Percentiles rank a stretch among this genome's conserved stretches.
Conservation (phyloP, 192 early-diverging fungal genomes). For the Backusella sp. region DNA sequence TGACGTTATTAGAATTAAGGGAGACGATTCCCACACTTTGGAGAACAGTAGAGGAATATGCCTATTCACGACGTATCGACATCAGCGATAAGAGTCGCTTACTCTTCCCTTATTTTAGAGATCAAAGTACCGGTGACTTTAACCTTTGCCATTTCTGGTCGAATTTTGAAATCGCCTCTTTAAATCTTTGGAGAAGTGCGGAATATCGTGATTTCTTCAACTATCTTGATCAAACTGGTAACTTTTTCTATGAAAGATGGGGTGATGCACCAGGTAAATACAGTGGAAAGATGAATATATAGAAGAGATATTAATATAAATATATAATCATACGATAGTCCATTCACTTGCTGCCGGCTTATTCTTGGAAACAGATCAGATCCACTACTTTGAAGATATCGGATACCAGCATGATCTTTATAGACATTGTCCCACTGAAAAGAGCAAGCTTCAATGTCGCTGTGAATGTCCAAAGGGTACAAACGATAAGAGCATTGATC, state of each 20-base stretch:
- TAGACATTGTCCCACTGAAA: slow-evolving; percentile 60
- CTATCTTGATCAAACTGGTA: slow-evolving; percentile 62
- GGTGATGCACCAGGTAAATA: slow-evolving; percentile 67
- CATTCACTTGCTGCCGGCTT: slow-evolving; percentile 67
- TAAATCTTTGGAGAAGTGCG: slow-evolving; percentile 58
- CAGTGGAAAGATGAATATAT: too few relatives aligned
- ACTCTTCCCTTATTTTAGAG: slow-evolving; percentile 37
- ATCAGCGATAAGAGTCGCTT: slow-evolving; percentile 7
- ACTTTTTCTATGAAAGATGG: slow-evolving; percentile 82
- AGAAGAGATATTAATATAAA: too few relatives aligned
- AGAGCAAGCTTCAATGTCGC: slow-evolving; percentile 27
- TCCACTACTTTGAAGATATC: slow-evolving; percentile 77
- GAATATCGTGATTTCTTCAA: slow-evolving; percentile 62
- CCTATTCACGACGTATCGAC: slow-evolving; percentile 27
- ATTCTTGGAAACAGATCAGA: slow-evolving; percentile 56
- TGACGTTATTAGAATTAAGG: slow-evolving; percentile 49
- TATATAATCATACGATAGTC: slow-evolving; percentile 34
- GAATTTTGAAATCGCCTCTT: slow-evolving; percentile 77
- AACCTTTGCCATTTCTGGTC: slow-evolving; percentile 80
- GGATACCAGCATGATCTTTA: slow-evolving; percentile 68
- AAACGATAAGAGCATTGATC: slow-evolving; percentile 31
- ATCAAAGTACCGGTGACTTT: slow-evolving; percentile 42
- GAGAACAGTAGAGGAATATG: slow-evolving; percentile 40
- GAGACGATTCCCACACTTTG: slow-evolving; percentile 59
- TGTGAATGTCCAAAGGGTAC: slow-evolving; percentile 36